These are phyloP conservation scores for Coleophoma crateriformis DNA, from an alignment of 2,329 filamentous ascomycete genomes.

Conservation along the genomic window DNA sequence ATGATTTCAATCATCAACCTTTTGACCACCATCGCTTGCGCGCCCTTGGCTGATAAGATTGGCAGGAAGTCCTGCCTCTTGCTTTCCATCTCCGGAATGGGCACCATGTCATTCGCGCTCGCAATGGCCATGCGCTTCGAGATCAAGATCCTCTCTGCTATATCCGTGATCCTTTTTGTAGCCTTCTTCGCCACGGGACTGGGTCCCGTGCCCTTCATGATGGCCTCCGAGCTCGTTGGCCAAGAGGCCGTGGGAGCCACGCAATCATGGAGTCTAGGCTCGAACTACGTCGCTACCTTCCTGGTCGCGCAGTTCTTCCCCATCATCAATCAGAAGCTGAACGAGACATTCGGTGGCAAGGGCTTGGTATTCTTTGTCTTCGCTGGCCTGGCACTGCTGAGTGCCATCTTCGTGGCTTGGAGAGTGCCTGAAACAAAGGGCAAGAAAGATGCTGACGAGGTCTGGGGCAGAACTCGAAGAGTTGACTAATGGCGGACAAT, in stretches of 20 bases:
- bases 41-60: slow-evolving; percentile 80
- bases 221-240: slow-evolving; percentile 85
- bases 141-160: slow-evolving; percentile 69
- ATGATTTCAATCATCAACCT: slow-evolving; percentile 84
- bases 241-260: slow-evolving; percentile 87
- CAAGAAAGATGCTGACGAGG: slow-evolving; percentile 77
- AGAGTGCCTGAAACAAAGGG: slow-evolving; percentile 85
- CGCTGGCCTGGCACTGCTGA: slow-evolving; percentile 63
- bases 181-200: slow-evolving; percentile 85
- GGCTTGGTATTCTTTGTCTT: slow-evolving; percentile 95
- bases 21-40: slow-evolving; percentile 71
- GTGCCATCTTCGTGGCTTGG: slow-evolving; percentile 65
- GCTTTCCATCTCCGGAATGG: slow-evolving; percentile 79
- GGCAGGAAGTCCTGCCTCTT: slow-evolving; percentile 84
- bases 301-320: slow-evolving; percentile 94
- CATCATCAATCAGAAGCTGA: slow-evolving; percentile 71
- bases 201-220: slow-evolving; percentile 90
- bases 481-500: slow-evolving; percentile 11
- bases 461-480: slow-evolving; percentile 68
- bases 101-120: slow-evolving; percentile 67
- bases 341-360: slow-evolving; percentile 54
- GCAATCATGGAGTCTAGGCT: slow-evolving; percentile 80
- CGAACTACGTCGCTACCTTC: slow-evolving; percentile 89
- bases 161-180: slow-evolving; percentile 81
- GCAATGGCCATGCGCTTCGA: slow-evolving; percentile 74